Evolutionary conservation across 2,329 filamentous ascomycete genomes (phyloP).

Genomic region (Alternaria longipes): DNA sequence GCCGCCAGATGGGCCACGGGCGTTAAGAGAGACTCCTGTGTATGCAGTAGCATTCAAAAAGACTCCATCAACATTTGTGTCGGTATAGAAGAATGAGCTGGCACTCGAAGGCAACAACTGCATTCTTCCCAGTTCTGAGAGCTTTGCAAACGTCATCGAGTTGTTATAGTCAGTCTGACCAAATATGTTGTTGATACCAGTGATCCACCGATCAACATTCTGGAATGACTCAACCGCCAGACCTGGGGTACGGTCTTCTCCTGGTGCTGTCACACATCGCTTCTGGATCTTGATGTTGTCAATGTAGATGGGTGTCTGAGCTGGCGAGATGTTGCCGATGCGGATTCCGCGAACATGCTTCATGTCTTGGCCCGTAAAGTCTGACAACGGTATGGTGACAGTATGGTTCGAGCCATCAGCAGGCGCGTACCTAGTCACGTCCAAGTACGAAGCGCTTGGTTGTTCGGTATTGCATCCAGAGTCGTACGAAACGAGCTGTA

Average conservation of each 20-base stretch:
- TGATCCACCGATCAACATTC: constrained; percentile 17
- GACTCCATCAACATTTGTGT: constrained; percentile 9
- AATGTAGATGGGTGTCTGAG: constrained; percentile 15
- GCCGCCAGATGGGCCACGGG: constrained; percentile 11
- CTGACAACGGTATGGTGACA: constrained; percentile 15
- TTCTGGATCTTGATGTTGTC: constrained; percentile 19
- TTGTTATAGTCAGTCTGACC: constrained; percentile 17
- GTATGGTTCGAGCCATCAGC: constrained; percentile 16
- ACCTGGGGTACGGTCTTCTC: constrained; percentile 15
- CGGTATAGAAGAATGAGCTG: constrained; percentile 14
- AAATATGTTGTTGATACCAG: constrained; percentile 20
- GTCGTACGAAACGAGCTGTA: constrained; percentile 18
- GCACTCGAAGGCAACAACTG: constrained; percentile 10
- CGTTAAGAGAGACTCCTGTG: constrained; percentile 15
- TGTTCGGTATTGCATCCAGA: constrained; percentile 2
- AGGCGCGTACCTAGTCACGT: constrained; percentile 14
- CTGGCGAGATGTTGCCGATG: constrained; percentile 18
- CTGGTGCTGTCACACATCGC: constrained; percentile 17
- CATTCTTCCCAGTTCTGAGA: constrained; percentile 15
- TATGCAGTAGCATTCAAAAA: constrained; percentile 15
- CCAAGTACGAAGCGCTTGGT: constrained; percentile 14
- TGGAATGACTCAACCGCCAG: constrained; percentile 19
- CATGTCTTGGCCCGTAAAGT: constrained; percentile 17
- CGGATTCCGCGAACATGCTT: constrained; percentile 15
- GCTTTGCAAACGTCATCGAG: constrained; percentile 17